Evolutionary conservation across 768 basidiomycete genomes (phyloP).

Genomic region (Butyriboletus loyo): DNA sequence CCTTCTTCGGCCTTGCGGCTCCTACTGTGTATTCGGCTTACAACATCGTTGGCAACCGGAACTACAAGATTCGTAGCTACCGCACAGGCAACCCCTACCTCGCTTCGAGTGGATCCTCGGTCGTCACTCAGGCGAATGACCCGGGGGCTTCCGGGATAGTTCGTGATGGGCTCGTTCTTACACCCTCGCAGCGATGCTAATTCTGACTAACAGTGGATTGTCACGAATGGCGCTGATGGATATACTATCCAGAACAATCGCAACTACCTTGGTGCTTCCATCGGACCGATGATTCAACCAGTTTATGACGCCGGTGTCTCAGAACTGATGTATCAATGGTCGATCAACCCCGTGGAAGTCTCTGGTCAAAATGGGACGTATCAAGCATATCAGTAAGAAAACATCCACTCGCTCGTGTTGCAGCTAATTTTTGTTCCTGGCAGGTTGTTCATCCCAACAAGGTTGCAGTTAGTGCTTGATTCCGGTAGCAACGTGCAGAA

Average conservation of each 20-base stretch:
- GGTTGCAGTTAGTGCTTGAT: background rate
- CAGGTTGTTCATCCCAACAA: background rate
- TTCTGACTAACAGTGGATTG: background rate
- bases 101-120: accelerated
- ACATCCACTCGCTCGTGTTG: too few relatives aligned
- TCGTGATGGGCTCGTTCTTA: background rate
- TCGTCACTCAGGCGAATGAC: background rate
- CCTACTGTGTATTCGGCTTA: too few relatives aligned
- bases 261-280: background rate
- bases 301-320: background rate
- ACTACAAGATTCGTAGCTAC: conserved; percentile 5
- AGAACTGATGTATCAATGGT: too few relatives aligned
- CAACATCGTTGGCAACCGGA: background rate
- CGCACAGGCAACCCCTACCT: background rate
- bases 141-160: background rate
- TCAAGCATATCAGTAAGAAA: background rate
- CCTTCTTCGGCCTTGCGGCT: too few relatives aligned
- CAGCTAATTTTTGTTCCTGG: background rate
- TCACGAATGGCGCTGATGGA: background rate
- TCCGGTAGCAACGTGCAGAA: background rate
- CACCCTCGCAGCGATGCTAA: background rate
- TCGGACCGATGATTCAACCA: background rate
- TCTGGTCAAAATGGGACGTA: background rate
- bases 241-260: background rate
- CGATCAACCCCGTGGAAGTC: too few relatives aligned